These are phyloP conservation scores for Dactylellina leptospora DNA, from an alignment of 2,329 filamentous ascomycete species.

Conservation along the genomic window DNA sequence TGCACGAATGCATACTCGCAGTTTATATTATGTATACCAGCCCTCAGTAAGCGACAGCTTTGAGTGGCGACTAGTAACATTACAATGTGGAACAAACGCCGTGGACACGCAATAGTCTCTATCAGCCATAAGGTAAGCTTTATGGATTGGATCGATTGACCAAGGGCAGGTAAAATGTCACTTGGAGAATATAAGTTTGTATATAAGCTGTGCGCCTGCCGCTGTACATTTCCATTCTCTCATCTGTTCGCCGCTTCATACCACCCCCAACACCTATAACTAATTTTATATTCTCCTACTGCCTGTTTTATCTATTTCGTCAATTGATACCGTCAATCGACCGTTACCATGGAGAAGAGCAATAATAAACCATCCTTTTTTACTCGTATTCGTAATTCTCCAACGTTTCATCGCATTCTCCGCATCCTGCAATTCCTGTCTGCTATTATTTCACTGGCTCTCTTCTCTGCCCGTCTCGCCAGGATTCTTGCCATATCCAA, in stretches of 20 bases:
- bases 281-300: constrained; percentile 6
- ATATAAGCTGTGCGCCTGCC: constrained; percentile 8
- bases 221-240: constrained; percentile 4
- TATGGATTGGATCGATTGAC: background rate
- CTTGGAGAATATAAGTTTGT: constrained; percentile 7
- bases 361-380: constrained; percentile 1
- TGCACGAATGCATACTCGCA: background rate
- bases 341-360: constrained; percentile 4
- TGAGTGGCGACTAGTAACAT: constrained; percentile 4
- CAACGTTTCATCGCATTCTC: constrained; percentile 59
- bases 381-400: constrained; percentile 9
- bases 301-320: constrained; percentile 1
- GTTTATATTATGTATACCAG: constrained; percentile 1
- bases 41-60: background rate
- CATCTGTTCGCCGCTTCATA: background rate
- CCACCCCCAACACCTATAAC: background rate
- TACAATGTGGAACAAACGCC: background rate
- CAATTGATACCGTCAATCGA: constrained; percentile 7
- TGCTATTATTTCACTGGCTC: constrained; percentile 61
- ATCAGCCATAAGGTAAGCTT: background rate
- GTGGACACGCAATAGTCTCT: constrained; percentile 1
- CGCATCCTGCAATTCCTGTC: constrained; percentile 63
- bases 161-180: background rate
- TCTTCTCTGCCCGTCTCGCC: constrained; percentile 62
- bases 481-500: constrained; percentile 59